These are phyloP conservation scores for Plasmopara viticola DNA, from an alignment of 352 stramenopile genomes.

Conservation along the genomic window DNA sequence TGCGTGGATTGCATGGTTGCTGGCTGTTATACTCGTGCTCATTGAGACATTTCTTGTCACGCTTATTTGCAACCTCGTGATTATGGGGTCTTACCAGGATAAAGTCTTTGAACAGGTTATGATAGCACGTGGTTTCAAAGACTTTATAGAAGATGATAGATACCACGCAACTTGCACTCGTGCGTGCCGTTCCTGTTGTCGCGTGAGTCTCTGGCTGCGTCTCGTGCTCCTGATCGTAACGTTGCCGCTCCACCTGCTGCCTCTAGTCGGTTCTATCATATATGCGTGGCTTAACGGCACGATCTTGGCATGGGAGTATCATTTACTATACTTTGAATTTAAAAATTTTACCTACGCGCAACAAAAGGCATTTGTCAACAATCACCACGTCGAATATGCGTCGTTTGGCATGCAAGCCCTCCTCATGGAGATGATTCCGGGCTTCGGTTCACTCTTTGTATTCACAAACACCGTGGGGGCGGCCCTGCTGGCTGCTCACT, in stretches of 20 bases:
- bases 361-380: constrained; percentile 44
- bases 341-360: constrained; percentile 50
- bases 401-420: constrained; percentile 66
- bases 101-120: constrained; percentile 63
- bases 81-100: constrained; percentile 53
- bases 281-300: constrained; percentile 70
- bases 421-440: constrained; percentile 69
- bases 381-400: constrained; percentile 50
- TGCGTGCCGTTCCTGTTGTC: constrained; percentile 46
- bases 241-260: constrained; percentile 63
- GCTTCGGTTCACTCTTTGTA: constrained; percentile 52
- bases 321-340: constrained; percentile 75
- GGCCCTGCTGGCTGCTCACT: constrained; percentile 55
- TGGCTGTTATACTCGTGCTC: constrained; percentile 42
- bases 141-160: constrained; percentile 43
- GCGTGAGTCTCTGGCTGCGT: constrained; percentile 44
- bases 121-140: constrained; percentile 33
- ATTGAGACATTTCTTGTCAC: background rate
- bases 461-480: constrained; percentile 71
- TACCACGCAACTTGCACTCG: constrained; percentile 37
- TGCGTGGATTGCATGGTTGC: constrained; percentile 42
- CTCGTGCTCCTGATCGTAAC: constrained; percentile 50
- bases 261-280: constrained; percentile 48
- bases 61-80: constrained; percentile 54
- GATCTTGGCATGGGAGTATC: constrained; percentile 63